Evolutionary conservation across 75 land plant species (phyloP), one percentile per base, ranked within the genome.

Genomic region (Larix kaempferi): DNA sequence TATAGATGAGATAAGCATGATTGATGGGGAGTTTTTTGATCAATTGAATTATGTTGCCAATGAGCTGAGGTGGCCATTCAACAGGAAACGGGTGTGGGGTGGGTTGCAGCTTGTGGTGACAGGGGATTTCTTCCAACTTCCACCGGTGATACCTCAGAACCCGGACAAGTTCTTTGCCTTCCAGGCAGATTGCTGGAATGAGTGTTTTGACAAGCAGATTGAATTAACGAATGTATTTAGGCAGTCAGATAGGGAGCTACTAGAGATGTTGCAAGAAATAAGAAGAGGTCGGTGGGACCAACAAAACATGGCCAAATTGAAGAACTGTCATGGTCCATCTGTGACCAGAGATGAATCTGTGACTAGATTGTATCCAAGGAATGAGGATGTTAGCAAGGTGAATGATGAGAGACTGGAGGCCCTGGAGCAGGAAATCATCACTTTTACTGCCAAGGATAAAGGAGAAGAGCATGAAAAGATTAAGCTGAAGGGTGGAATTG

Each of bases 101-200:
- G 95, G 94, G 17, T 77, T 93, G 19, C 93, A 93, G 79, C 77
- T 93, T 49, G 65, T 93, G 73, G 94, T 86, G 35, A 84, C 87
- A 27, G 93, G 95, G 15, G 95, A 91, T 73, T 93, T 93, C 72
- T 91, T 89, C 79, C 95, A 93, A 82, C 83, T 93, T 25, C 94
- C 91, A 22, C 95, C 93, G 2, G 79, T 93, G 12, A 61, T 44
- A 5, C 78, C 76, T 12, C 67, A 82, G 27, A 80, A 74, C 29
- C 59, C 78, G 0, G 39, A 57, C 11, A 91, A 89, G 76, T 69
- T 81, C 67, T 93, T 81, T 83, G 90, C 95, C 1, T 93, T 93
- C 71, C 83, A 93, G 71, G 88, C 93, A 2, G 88, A 91, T 56
- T 91, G 95, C 79, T 93, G 95, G 95, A 56, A 87, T 58, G 69